Conservation (phyloP, 371 early-diverging fungal genomes). For the Blakeslea trispora region DNA sequence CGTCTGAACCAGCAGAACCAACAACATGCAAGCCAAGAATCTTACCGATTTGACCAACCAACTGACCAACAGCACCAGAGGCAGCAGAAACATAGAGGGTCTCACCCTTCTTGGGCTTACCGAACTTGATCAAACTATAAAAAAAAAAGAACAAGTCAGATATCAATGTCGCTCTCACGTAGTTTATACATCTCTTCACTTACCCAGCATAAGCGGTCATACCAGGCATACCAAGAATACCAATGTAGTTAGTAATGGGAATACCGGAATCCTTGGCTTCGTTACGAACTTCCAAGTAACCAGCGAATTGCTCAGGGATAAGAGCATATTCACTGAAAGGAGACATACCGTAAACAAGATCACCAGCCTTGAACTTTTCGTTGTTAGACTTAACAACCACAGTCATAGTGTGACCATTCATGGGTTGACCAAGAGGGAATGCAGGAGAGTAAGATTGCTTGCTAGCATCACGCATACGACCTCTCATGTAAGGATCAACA, state of each 20-base stretch:
- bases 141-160: background rate
- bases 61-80: conserved; percentile 61
- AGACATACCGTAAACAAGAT: conserved; percentile 48
- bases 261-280: conserved; percentile 36
- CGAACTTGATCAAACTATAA: conserved; percentile 31
- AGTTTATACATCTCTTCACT: conserved; percentile 2
- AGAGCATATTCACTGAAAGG: conserved; percentile 50
- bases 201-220: conserved; percentile 46
- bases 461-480: conserved; percentile 56
- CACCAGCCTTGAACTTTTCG: conserved; percentile 54
- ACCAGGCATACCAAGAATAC: conserved; percentile 58
- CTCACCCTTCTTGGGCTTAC: conserved; percentile 50
- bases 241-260: conserved; percentile 52
- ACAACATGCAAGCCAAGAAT: conserved; percentile 71
- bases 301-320: conserved; percentile 28
- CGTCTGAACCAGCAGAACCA: conserved; percentile 78
- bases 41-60: conserved; percentile 73
- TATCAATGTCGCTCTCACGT: background rate
- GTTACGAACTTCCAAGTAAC: conserved; percentile 30
- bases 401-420: conserved; percentile 55
- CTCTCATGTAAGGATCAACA: conserved; percentile 59
- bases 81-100: conserved; percentile 59
- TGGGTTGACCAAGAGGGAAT: conserved; percentile 57
- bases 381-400: conserved; percentile 61
- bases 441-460: conserved; percentile 50